Evolutionary conservation across 2,329 filamentous ascomycete genomes (phyloP), one percentile per base, ranked within the genome.

Genomic region (Diaporthe batatas): DNA sequence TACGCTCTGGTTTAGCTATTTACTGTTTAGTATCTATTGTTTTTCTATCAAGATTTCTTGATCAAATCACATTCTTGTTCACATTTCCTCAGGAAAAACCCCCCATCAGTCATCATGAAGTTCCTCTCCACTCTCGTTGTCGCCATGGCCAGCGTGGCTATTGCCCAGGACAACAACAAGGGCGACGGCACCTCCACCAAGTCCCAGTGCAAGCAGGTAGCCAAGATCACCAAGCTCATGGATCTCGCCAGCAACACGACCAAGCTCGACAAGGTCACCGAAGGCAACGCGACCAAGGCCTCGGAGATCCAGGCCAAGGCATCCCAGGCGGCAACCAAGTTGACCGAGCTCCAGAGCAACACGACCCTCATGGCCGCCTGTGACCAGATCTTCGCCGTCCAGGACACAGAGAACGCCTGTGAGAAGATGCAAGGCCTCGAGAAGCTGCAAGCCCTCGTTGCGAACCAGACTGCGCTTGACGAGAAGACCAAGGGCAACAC

Each of bases 221-320:
- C 75, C 57, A 76, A 76, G 70, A 76, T 82, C 6, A 80, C 77
- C 73, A 58, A 76, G 51, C 54, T 80, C 44, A 75, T 82, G 70
- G 75, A 78, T 53, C 75, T 83, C 6, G 82, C 81, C 25, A 73
- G 75, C 76, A 84, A 85, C 77, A 73, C 77, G 8, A 84, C 82
- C 44, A 75, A 77, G 73, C 79, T 85, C 5, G 77, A 79, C 44
- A 67, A 77, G 64, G 73, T 79, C 58, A 79, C 80, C 59, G 74
- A 81, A 29, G 79, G 79, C 76, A 81, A 85, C 73, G 78, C 82
- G 39, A 83, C 83, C 58, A 79, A 79, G 73, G 78, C 80, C 6
- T 79, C 78, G 14, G 77, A 77, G 34, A 79, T 84, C 76, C 79
- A 84, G 78, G 78, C 80, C 71, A 82, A 83, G 76, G 81, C 81